These are phyloP conservation scores for Fusarium concolor DNA, from an alignment of 2,329 filamentous ascomycete genomes.

Conservation along the genomic window DNA sequence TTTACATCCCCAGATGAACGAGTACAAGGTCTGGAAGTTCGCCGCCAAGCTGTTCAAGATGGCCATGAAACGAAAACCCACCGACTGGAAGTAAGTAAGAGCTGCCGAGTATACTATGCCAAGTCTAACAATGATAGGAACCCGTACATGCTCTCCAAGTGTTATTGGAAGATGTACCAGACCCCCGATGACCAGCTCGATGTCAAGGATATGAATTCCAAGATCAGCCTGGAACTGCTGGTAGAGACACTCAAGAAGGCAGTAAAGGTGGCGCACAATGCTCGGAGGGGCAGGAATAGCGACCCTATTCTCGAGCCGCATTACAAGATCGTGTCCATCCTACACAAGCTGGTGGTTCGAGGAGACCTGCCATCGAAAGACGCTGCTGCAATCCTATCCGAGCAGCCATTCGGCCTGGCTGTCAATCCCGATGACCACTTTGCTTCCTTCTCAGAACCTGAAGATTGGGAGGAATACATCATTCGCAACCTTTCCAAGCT, in stretches of 20 bases:
- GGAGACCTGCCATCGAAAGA: constrained; percentile 61
- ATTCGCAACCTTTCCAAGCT: constrained; percentile 64
- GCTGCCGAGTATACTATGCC: not conserved
- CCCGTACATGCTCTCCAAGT: constrained; percentile 71
- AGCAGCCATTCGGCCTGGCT: constrained; percentile 63
- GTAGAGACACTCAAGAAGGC: constrained; percentile 64
- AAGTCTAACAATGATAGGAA: constrained; percentile 57
- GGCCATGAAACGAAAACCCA: constrained; percentile 65
- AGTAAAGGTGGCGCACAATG: constrained; percentile 61
- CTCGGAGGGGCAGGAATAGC: constrained; percentile 67
- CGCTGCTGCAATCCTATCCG: constrained; percentile 64
- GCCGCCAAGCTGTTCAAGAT: constrained; percentile 67
- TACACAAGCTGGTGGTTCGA: constrained; percentile 81
- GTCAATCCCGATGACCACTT: constrained; percentile 51
- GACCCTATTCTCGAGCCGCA: constrained; percentile 92
- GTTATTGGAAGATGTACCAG: constrained; percentile 73
- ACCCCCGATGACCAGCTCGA: constrained; percentile 59
- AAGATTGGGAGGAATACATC: constrained; percentile 70
- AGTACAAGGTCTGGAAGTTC: constrained; percentile 72
- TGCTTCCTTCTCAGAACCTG: constrained; percentile 56
- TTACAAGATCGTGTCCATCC: constrained; percentile 86
- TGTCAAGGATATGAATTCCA: constrained; percentile 53
- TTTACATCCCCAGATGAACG: constrained; percentile 67
- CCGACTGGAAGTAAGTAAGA: constrained; percentile 66
- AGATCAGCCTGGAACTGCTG: constrained; percentile 53